Evolutionary conservation across 1,139 yeast species (phyloP), one percentile per base, ranked within the genome.

Genomic region (Sugiyamaella paludigena): DNA sequence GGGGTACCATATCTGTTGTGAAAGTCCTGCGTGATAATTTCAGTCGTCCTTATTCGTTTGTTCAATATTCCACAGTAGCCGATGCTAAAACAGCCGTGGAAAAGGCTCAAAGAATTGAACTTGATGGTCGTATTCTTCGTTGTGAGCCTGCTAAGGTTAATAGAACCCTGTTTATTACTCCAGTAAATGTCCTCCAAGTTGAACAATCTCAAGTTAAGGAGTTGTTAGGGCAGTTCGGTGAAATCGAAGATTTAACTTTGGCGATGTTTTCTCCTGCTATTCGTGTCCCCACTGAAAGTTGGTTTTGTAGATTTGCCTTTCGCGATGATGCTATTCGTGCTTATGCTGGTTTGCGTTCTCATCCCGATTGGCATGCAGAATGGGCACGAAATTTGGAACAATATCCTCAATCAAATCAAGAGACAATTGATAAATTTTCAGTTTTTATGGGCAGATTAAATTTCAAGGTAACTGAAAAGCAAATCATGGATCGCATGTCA

Each of bases 101-200:
- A 36, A 72, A 75, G 48, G 95, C 88, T 8, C 92, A 87, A 58
- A 83, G 84, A 46, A 75, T 87, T 4, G 64, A 73, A 6, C 69
- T 91, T 47, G 81, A 86, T 63, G 95, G 89, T 10, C 76, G 96
- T 61, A 74, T 79, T 8, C 79, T 91, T 48, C 77, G 97, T 51
- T 87, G 96, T 68, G 97, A 91, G 66, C 84, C 83, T 12, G 98
- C 98, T 1, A 83, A 86, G 60, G 96, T 89, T 40, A 91, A 91
- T 67, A 75, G 97, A 56, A 89, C 97, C 11, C 71, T 91, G 46
- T 85, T 81, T 61, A 46, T 64, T 27, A 55, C 60, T 11, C 60
- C 63, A 4, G 52, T 50, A 27, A 40, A 45, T 38, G 43, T 39
- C 29, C 56, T 45, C 9, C 40, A 36, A 31, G 34, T 42, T 24